Evolutionary conservation across 805 yeast genomes (phyloP).

Genomic region (Torulaspora maleeae): DNA sequence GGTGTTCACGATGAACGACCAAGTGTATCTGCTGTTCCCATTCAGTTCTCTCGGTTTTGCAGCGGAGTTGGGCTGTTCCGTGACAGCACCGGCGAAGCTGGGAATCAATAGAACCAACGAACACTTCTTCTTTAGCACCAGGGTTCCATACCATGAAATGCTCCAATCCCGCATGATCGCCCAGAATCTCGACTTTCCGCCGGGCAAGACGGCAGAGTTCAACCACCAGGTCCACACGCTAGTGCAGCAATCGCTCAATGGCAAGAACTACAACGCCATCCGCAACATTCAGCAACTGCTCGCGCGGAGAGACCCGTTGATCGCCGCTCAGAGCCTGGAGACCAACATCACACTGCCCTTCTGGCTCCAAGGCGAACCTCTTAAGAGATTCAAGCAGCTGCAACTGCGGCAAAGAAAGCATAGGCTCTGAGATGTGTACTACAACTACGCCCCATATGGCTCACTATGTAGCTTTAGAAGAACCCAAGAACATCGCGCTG

Average conservation of each 20-base stretch:
- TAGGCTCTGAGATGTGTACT: slow-evolving; percentile 9
- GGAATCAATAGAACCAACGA: slow-evolving; percentile 73
- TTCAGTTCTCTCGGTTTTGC: slow-evolving; percentile 79
- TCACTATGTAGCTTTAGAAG: no score
- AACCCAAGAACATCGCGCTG: no score
- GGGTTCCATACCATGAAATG: slow-evolving; percentile 55
- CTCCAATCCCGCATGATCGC: slow-evolving; percentile 54
- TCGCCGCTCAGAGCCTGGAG: slow-evolving; percentile 20
- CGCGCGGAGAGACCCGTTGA: slow-evolving; percentile 16
- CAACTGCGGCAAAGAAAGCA: slow-evolving; percentile 17
- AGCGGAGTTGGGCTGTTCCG: slow-evolving; percentile 72
- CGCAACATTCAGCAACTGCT: slow-evolving; percentile 41
- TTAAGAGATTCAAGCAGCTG: slow-evolving; percentile 20
- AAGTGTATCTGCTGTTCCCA: slow-evolving; percentile 62
- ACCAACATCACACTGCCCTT: slow-evolving; percentile 25
- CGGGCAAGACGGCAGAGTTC: slow-evolving; percentile 41
- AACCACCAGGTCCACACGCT: slow-evolving; percentile 43
- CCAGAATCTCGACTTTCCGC: slow-evolving; percentile 44
- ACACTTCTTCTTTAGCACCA: slow-evolving; percentile 64
- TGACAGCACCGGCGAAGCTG: slow-evolving; percentile 60
- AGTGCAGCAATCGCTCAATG: slow-evolving; percentile 34
- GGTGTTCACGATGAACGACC: slow-evolving; percentile 57
- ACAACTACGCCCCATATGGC: no score
- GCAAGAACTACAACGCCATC: slow-evolving; percentile 35
- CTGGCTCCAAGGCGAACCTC: slow-evolving; percentile 28